Conservation (phyloP, 2,329 filamentous ascomycete genomes). For the Keithomyces neogunnii region DNA sequence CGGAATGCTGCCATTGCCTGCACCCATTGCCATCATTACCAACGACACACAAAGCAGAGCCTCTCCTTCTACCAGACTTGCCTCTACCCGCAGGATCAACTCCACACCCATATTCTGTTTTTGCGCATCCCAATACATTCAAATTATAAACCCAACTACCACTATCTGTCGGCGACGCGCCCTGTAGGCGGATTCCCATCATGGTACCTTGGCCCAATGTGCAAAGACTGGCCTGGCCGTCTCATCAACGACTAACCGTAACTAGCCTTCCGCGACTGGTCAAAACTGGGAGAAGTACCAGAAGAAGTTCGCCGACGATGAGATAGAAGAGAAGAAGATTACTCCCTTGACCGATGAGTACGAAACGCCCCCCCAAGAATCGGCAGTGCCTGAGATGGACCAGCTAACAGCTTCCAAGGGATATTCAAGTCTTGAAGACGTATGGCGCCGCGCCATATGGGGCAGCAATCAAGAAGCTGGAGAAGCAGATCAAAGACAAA, state of each 20-base stretch:
- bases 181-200: slow-evolving; percentile 23
- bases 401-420: slow-evolving; percentile 46
- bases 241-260: slow-evolving; percentile 14
- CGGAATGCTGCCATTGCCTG: slow-evolving; percentile 25
- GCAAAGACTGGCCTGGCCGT: slow-evolving; percentile 5
- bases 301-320: slow-evolving; percentile 94
- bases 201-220: slow-evolving; percentile 29
- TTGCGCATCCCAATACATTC: neutral
- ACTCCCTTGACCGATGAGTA: slow-evolving; percentile 94
- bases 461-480: slow-evolving; percentile 87
- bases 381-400: neutral
- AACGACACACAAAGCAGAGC: neutral
- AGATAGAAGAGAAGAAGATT: slow-evolving; percentile 99
- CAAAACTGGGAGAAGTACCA: slow-evolving; percentile 97
- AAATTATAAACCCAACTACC: neutral
- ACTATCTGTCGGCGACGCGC: slow-evolving; percentile 10
- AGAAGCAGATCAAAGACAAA: slow-evolving; percentile 99
- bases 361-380: slow-evolving; percentile 24
- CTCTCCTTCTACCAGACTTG: neutral
- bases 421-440: slow-evolving; percentile 98
- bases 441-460: slow-evolving; percentile 97
- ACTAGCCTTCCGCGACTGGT: slow-evolving; percentile 88
- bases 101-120: neutral
- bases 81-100: neutral
- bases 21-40: slow-evolving; percentile 20